Percentiles rank a stretch among this genome's conserved stretches.
phyloP scores from a whole-genome alignment of 176 grass and related monocot species.

The Eremochloa ophiuroides region DNA sequence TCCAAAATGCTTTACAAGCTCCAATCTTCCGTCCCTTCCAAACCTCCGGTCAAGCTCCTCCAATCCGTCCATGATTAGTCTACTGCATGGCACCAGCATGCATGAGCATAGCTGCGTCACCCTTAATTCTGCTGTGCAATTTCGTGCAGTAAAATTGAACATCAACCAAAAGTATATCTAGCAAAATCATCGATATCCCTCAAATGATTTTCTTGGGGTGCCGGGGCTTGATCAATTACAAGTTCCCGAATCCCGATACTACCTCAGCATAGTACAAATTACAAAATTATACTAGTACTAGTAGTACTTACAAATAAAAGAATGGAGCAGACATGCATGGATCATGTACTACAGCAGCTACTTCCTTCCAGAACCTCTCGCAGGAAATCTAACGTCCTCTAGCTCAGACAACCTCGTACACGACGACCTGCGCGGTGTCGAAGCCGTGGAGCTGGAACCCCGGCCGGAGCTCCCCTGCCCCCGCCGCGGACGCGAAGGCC shows the following conservation, averaged over 20 bases:
- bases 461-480: neutral
- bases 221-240: neutral
- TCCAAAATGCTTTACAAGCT: neutral
- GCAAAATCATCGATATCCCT: neutral
- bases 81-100: neutral
- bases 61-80: neutral
- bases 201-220: neutral
- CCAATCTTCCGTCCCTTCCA: neutral
- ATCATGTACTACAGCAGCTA: neutral
- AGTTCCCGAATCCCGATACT: neutral
- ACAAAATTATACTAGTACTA: no score
- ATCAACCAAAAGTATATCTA: neutral
- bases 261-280: neutral
- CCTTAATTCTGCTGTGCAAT: neutral
- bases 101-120: neutral
- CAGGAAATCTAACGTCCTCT: neutral
- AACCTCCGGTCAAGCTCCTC: neutral
- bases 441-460: neutral
- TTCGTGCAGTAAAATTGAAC: neutral
- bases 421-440: constrained; percentile 28
- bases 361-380: neutral
- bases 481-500: neutral
- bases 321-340: neutral
- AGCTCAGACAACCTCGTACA: constrained; percentile 23
- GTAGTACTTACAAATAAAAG: neutral